Evolutionary conservation across 352 stramenopile genomes (phyloP).

Genomic region (Phytophthora crassamura): DNA sequence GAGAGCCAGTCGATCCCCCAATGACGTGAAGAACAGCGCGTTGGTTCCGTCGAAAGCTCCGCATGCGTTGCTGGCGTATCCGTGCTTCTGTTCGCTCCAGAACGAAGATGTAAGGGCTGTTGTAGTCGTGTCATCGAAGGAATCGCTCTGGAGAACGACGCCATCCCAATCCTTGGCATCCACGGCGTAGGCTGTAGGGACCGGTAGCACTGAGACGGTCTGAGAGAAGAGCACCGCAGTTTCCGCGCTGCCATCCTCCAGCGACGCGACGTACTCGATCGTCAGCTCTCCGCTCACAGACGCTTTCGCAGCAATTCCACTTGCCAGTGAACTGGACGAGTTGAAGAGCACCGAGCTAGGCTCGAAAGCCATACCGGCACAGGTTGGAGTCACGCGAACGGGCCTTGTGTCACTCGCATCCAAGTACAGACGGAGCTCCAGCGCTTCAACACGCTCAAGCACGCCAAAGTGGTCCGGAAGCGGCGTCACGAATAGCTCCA

Average conservation of each 20-base stretch:
- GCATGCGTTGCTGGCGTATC: constrained; percentile 63
- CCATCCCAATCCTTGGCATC: constrained; percentile 50
- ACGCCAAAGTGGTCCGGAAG: constrained; percentile 40
- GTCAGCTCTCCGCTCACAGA: constrained; percentile 23
- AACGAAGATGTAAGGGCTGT: constrained; percentile 37
- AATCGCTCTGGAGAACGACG: constrained; percentile 62
- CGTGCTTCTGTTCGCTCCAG: constrained; percentile 63
- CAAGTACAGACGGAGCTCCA: constrained; percentile 59
- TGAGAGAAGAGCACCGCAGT: constrained; percentile 22
- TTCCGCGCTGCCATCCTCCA: constrained; percentile 10
- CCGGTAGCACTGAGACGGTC: constrained; percentile 44
- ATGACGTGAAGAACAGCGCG: constrained; percentile 70
- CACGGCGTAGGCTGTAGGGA: constrained; percentile 45
- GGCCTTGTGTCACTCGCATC: constrained; percentile 3
- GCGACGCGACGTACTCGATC: constrained; percentile 43
- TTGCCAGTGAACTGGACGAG: constrained; percentile 13
- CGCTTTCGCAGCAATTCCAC: constrained; percentile 25
- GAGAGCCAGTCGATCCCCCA: constrained; percentile 56
- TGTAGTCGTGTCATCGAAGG: constrained; percentile 49
- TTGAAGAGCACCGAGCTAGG: constrained; percentile 38
- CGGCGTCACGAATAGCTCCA: constrained; percentile 44
- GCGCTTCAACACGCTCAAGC: constrained; percentile 39
- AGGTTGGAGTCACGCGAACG: constrained; percentile 44
- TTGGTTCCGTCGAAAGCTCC: constrained; percentile 46
- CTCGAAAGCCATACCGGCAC: constrained; percentile 39